Evolutionary conservation across 2,329 filamentous ascomycete genomes (phyloP), one percentile per base, ranked within the genome.

Genomic region (Penicillium sp.): DNA sequence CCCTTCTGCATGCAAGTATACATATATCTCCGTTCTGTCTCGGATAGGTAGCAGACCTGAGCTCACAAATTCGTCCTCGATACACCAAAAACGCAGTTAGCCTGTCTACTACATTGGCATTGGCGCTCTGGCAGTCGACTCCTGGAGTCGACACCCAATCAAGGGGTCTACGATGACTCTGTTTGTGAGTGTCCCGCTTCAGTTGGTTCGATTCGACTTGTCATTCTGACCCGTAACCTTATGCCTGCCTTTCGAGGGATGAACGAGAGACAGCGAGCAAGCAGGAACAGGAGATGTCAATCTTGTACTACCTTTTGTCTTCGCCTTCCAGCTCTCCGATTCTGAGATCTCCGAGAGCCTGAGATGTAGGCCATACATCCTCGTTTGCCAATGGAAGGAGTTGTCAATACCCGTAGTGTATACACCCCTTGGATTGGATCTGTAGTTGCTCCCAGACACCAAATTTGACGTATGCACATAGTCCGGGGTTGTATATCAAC

Each of bases 41-140:
- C 59, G 57, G 59, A 53, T 60, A 56, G 59, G 52, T 60, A 56
- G 40, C 28, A 51, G 47, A 55, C 50, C 52, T 44, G 54, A 50
- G 8, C 46, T 53, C 50, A 53, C 39, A 14, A 35, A 38, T 9
- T 41, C 31, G 35, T 45, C 55, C 46, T 59, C 44, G 52, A 59
- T 29, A 41, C 22, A 19, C n/a, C 8, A 37, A 12, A 12, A 25
- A 31, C 10, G 35, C 22, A 46, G 22, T 44, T 38, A 19, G 25
- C 28, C 31, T 25, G 27, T 33, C 18, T 25, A 30, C n/a, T n/a
- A n/a, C n/a, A n/a, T 27, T 3, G 19, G 3, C 5, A 22, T 31
- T 38, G 10, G 36, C 47, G 42, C 52, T 54, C 49, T n/a, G n/a
- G n/a, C n/a, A n/a, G n/a, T n/a, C n/a, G n/a, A n/a, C n/a, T n/a